Conservation (phyloP, 768 basidiomycete species). For the Lactarius indigo region DNA sequence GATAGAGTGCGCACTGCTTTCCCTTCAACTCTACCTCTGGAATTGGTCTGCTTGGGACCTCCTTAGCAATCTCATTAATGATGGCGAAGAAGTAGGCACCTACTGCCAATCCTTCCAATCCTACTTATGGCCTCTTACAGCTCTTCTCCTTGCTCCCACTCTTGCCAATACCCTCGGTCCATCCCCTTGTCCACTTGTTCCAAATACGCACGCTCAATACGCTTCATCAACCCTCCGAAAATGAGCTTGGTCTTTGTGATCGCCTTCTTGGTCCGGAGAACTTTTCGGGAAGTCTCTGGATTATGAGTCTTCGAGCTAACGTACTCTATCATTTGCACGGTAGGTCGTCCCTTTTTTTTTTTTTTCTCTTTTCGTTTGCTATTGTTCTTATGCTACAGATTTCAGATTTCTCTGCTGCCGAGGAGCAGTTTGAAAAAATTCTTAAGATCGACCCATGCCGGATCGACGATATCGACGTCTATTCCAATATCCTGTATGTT, state of each 20-base stretch:
- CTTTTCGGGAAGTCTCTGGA: conserved; percentile 81
- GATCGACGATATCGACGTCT: conserved; percentile 93
- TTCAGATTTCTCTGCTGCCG: conserved; percentile 84
- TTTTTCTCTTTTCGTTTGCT: conserved; percentile 30
- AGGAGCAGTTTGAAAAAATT: conserved; percentile 80
- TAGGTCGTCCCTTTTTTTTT: conserved; percentile 35
- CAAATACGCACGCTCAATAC: conserved; percentile 88
- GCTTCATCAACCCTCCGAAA: conserved; percentile 83
- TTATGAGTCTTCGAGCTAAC: conserved; percentile 82
- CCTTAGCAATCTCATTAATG: conserved; percentile 25
- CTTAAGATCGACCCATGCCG: conserved; percentile 78
- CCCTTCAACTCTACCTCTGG: conserved; percentile 33
- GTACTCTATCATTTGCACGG: conserved; percentile 90
- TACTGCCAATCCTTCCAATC: neutral
- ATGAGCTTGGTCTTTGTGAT: conserved; percentile 78
- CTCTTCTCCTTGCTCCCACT: conserved; percentile 43
- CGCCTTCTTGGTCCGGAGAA: conserved; percentile 64
- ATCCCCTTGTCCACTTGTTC: conserved; percentile 65
- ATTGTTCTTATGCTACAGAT: conserved; percentile 12
- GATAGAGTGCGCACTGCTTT: conserved; percentile 72
- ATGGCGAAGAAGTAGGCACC: conserved; percentile 23
- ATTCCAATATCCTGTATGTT: conserved; percentile 96
- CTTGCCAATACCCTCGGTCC: conserved; percentile 47
- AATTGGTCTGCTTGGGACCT: conserved; percentile 25
- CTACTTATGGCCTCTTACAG: conserved; percentile 29